These are phyloP conservation scores for Mentha longifolia DNA, from an alignment of 257 asterid species.

Conservation along the genomic window DNA sequence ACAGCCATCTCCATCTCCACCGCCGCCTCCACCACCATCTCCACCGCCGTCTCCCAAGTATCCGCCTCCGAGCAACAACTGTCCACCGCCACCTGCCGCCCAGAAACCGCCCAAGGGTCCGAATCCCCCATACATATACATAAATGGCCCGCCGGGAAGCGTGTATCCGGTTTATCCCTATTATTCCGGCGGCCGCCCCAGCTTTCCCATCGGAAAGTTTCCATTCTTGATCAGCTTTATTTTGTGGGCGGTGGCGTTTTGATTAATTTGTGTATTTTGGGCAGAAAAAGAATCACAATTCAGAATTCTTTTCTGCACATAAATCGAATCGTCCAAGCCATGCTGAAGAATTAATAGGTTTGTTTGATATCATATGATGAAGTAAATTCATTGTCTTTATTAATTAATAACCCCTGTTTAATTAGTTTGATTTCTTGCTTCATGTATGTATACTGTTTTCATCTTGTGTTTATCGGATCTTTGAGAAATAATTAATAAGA, in stretches of 20 bases:
- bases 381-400: constrained; percentile 24
- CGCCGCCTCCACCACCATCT: constrained; percentile 50
- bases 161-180: constrained; percentile 54
- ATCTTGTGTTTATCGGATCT: constrained; percentile 26
- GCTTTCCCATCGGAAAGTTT: constrained; percentile 27
- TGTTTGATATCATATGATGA: constrained; percentile 28
- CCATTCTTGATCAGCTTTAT: constrained; percentile 34
- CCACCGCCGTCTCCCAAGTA: constrained; percentile 28
- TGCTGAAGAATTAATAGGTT: constrained; percentile 31
- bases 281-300: neutral
- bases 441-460: neutral
- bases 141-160: constrained; percentile 75
- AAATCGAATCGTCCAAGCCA: neutral
- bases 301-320: constrained; percentile 5
- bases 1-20: constrained; percentile 53
- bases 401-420: constrained; percentile 27
- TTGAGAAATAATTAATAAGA: constrained; percentile 9
- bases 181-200: constrained; percentile 36
- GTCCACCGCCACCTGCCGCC: constrained; percentile 74
- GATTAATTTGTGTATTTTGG: neutral
- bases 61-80: constrained; percentile 40
- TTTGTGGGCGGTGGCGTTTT: constrained; percentile 36
- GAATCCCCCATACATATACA: constrained; percentile 58
- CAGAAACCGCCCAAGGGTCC: constrained; percentile 40
- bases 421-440: neutral